Base-by-base conservation (phyloP, 1,284 basidiomycete species). In the Clitocybe nebularis region DNA sequence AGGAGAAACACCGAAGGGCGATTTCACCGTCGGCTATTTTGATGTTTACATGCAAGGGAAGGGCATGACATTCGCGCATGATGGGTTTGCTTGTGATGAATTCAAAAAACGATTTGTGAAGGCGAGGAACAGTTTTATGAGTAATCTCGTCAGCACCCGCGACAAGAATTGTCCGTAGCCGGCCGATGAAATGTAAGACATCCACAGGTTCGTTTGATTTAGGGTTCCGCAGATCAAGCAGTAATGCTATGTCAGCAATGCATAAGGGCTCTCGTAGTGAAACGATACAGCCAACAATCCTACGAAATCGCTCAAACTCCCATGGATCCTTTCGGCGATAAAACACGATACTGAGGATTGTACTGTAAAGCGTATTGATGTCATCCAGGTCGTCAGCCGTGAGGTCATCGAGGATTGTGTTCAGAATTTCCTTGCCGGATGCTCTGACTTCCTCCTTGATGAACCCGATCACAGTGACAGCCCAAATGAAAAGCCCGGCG, bases 401-500 rank as follows among this genome's bases (percentile, higher is more conserved):
- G 22, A 43, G 25, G 4, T 22, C 11, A 24, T 43, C 26, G 3
- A 43, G 35, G 13, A 43, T 11, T 5, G 37, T 26, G 16, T 43
- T 36, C 1, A 43, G 26, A 13, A 34, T 37, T 30, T 43, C 41
- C 2, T 23, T 37, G 1, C 41, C 41, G 3, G 32, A n/a, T 5
- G n/a, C 26, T 7, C 22, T 16, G 13, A 46, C 34, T 34, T 46
- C 40, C 11, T 36, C 26, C 7, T 40, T 4, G 17, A 46, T n/a
- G 28, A 42, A 46, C 13, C 30, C 36, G 1, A 26, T 19, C 5
- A 34, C 44, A 17, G 44, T 46, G 5, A 37, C 30, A 13, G 44
- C 44, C 44, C 44, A 46, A 26, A 46, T 46, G 23, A 46, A 46
- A 19, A 46, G 45, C 1, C 45, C 45, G 7, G 45, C 43, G 6